phyloP scores from a whole-genome alignment of 257 asterid species.

The Verbena officinalis region DNA sequence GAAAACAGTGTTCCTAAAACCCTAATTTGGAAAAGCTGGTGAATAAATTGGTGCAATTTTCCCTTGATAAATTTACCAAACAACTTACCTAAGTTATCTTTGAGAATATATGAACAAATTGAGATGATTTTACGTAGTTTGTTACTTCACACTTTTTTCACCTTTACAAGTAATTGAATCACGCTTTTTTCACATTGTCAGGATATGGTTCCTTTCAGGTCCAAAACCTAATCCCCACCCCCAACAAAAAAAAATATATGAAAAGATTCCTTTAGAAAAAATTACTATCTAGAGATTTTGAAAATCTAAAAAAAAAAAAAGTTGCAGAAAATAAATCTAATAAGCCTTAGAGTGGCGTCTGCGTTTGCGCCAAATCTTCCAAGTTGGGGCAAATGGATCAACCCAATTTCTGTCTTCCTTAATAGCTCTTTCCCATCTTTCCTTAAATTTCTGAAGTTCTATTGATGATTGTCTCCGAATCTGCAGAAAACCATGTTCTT shows the following conservation, averaged over 20 bases:
- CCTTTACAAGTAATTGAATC: too few relatives aligned
- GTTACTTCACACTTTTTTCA: too few relatives aligned
- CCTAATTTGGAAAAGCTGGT: too few relatives aligned
- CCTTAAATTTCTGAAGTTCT: constrained; percentile 70
- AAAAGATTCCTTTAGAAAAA: neutral
- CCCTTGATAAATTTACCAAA: too few relatives aligned
- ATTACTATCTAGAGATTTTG: neutral
- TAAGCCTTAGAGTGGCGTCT: constrained; percentile 32
- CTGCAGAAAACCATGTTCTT: constrained; percentile 37
- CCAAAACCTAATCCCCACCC: too few relatives aligned
- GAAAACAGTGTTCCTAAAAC: too few relatives aligned
- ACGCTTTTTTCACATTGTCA: too few relatives aligned
- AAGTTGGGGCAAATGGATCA: constrained; percentile 59
- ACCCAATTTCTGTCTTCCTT: constrained; percentile 68
- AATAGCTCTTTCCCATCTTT: constrained; percentile 82
- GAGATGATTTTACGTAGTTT: too few relatives aligned
- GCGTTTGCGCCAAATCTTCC: constrained; percentile 36
- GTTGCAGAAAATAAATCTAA: constrained; percentile 7
- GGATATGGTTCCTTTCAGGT: too few relatives aligned
- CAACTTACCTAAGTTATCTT: too few relatives aligned
- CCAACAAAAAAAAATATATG: neutral
- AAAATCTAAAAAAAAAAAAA: constrained; percentile 29
- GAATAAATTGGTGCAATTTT: too few relatives aligned
- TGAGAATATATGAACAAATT: too few relatives aligned
- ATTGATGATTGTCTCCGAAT: constrained; percentile 70